Percentiles rank a stretch among this genome's conserved stretches.
These are phyloP conservation scores for Onygenales sp. DNA, from an alignment of 2,329 filamentous ascomycete species.

Conservation along the genomic window DNA sequence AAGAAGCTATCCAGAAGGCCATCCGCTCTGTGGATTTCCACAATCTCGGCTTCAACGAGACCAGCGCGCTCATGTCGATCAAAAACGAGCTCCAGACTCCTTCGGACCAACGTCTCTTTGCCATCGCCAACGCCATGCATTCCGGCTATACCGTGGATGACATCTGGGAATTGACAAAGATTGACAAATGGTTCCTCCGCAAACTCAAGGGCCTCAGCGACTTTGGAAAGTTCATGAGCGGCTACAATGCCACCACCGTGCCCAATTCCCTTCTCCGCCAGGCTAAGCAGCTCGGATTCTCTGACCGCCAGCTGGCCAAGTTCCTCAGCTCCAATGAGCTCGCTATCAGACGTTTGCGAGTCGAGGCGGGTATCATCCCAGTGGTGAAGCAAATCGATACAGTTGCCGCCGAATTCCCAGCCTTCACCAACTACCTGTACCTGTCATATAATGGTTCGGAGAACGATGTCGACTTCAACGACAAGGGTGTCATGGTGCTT, in stretches of 20 bases:
- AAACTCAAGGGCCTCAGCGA: constrained; percentile 85
- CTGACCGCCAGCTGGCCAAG: constrained; percentile 82
- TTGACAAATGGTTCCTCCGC: constrained; percentile 96
- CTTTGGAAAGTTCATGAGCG: constrained; percentile 71
- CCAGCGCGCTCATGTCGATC: constrained; percentile 85
- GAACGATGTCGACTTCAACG: constrained; percentile 73
- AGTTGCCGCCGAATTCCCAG: constrained; percentile 92
- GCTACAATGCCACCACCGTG: constrained; percentile 57
- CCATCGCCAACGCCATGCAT: constrained; percentile 96
- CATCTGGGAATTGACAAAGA: constrained; percentile 97
- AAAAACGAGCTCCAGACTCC: constrained; percentile 94
- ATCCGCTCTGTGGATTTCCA: constrained; percentile 92
- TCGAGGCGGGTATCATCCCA: constrained; percentile 78
- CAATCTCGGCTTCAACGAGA: constrained; percentile 91
- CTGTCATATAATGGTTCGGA: constrained; percentile 88
- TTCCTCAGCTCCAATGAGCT: constrained; percentile 95
- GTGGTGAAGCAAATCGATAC: constrained; percentile 98
- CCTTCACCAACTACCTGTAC: constrained; percentile 92
- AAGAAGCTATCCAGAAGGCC: constrained; percentile 97
- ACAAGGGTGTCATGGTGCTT: constrained; percentile 91
- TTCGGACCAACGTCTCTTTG: constrained; percentile 93
- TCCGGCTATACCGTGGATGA: constrained; percentile 88
- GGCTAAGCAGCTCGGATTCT: constrained; percentile 91
- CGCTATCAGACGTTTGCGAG: constrained; percentile 70
- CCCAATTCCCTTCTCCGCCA: constrained; percentile 60